Conservation (phyloP, 441 rosid genomes). For the Cnidoscolus chayamansa region DNA sequence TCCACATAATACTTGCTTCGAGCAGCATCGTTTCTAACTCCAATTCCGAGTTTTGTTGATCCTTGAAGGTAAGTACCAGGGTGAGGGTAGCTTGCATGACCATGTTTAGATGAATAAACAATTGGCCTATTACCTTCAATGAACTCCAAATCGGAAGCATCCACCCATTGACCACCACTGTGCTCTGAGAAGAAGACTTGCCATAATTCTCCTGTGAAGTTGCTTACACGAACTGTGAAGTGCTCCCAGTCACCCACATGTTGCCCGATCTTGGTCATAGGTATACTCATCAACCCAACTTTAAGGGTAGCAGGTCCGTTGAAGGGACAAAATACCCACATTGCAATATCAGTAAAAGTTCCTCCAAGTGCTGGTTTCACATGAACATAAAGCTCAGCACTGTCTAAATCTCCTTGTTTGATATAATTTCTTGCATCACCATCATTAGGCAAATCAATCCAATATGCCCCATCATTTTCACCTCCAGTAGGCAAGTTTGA, state of each 20-base stretch:
- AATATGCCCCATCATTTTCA: slow-evolving; percentile 57
- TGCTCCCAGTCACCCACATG: slow-evolving; percentile 95
- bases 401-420: slow-evolving; percentile 59
- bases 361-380: slow-evolving; percentile 82
- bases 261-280: slow-evolving; percentile 58
- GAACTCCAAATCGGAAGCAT: slow-evolving; percentile 61
- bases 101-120: slow-evolving; percentile 62
- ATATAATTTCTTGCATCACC: slow-evolving; percentile 33
- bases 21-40: slow-evolving; percentile 67
- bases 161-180: slow-evolving; percentile 81
- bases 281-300: slow-evolving; percentile 46
- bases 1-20: slow-evolving; percentile 46
- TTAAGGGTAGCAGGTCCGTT: slow-evolving; percentile 88
- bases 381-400: slow-evolving; percentile 68
- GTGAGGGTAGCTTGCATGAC: slow-evolving; percentile 75
- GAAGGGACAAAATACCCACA: slow-evolving; percentile 89
- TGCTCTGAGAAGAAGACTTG: slow-evolving; percentile 79
- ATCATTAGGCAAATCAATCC: slow-evolving; percentile 68
- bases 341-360: slow-evolving; percentile 71
- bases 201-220: slow-evolving; percentile 72
- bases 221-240: slow-evolving; percentile 74
- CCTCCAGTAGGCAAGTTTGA: slow-evolving; percentile 70
- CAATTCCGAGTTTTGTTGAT: slow-evolving; percentile 57
- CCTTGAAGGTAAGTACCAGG: slow-evolving; percentile 75
- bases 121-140: slow-evolving; percentile 49